Base-by-base conservation (phyloP, 2,329 filamentous ascomycete genomes). In the Cylindrodendrum hubeiense region DNA sequence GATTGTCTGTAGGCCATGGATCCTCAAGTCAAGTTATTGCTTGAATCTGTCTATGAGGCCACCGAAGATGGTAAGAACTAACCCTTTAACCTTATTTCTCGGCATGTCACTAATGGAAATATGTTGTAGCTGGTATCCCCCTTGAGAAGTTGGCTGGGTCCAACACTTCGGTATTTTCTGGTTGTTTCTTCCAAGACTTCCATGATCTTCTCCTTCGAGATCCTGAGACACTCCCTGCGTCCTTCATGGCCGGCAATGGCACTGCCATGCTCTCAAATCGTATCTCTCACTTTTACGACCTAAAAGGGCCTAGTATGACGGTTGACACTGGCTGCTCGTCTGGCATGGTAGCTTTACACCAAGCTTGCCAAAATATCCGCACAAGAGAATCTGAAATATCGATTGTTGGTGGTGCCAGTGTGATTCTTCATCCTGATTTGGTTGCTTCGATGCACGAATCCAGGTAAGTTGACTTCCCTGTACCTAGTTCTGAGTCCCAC, bases 181-280 rank as follows among this genome's bases (percentile, higher is more conserved):
- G 67, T 6, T 26, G 44, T 1, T 67, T 62, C 44, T 30, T 28
- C 4, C 46, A 41, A 8, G 67, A 69, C 22, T 67, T 54, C 19
- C 30, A 9, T 1, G 61, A 57, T 0, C 39, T 37, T 0, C 1
- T 63, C 0, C 33, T 51, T 0, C 51, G 59, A 5, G 65, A 67
- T 1, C 3, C 53, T 4, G 50, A 59, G 0, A 37, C 12, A 2
- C 22, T 60, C 4, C 65, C 61, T 0, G 44, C 21, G 6, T 65
- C 55, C 10, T 44, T 46, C 5, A 62, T 57, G 0, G 62, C 61
- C 0, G 67, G 67, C 0, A 64, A 47, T 21, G 43, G 43, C 0
- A 15, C 47, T 3, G 67, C 17, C 24, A 68, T 78, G 7, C 51
- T 72, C 7, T 44, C 55, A 9, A 63, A 71, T n/a, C 59, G 64